Percentiles rank a stretch among this genome's conserved stretches.
Evolutionary conservation across 441 rosid species (phyloP).

Genomic region (Pelargonium myrrhifolium): DNA sequence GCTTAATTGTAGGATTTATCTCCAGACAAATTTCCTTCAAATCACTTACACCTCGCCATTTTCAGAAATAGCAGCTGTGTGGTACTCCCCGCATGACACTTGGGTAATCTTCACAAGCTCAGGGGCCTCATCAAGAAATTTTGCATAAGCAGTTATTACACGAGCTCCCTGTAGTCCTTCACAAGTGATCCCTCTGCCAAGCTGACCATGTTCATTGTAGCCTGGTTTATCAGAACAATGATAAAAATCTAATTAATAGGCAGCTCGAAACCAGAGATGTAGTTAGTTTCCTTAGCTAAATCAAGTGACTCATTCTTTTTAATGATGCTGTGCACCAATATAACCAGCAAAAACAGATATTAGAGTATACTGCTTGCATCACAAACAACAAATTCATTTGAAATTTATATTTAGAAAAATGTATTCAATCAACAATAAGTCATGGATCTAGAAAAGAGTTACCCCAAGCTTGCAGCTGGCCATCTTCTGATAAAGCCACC

Average conservation of each 20-base stretch:
- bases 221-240: slow-evolving; percentile 46
- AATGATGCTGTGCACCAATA: not conserved
- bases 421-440: not conserved
- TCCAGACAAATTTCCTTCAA: slow-evolving; percentile 33
- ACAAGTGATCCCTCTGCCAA: slow-evolving; percentile 90
- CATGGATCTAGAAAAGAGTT: slow-evolving; percentile 16
- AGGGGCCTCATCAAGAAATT: slow-evolving; percentile 89
- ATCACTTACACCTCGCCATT: slow-evolving; percentile 95
- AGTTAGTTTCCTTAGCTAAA: slow-evolving; percentile 3
- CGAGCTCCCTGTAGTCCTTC: slow-evolving; percentile 89
- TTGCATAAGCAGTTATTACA: slow-evolving; percentile 67
- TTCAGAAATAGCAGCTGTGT: slow-evolving; percentile 83
- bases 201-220: slow-evolving; percentile 89
- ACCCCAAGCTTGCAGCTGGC: slow-evolving; percentile 94
- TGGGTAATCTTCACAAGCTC: slow-evolving; percentile 77
- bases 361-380: slow-evolving; percentile 9
- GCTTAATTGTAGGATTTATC: slow-evolving; percentile 36
- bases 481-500: slow-evolving; percentile 83
- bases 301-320: not conserved
- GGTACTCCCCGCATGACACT: slow-evolving; percentile 95
- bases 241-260: slow-evolving; percentile 22
- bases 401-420: slow-evolving; percentile 6
- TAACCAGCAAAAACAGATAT: not conserved
- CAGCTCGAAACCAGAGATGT: slow-evolving; percentile 16
- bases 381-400: slow-evolving; percentile 6